Evolutionary conservation across 768 basidiomycete species (phyloP), one percentile per base, ranked within the genome.

Genomic region (Phylloporus scabripes): DNA sequence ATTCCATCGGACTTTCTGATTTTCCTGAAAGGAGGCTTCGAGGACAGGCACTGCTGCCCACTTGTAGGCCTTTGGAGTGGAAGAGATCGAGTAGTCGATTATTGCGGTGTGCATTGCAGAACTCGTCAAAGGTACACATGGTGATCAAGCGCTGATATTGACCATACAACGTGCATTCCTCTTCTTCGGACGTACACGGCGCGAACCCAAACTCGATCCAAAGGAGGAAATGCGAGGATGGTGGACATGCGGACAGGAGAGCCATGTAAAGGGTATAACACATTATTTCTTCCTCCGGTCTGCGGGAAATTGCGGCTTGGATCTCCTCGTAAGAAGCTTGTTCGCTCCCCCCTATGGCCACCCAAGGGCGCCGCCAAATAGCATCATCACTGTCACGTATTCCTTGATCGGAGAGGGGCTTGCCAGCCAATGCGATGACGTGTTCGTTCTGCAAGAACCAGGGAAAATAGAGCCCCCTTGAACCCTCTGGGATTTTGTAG

Each of bases 361-460:
- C 18, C 54, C 54, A 55, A 12, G 33, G 31, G 15, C 28, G 52
- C n/a, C 23, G 3, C 34, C 45, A 1, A 36, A 45, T 41, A 6
- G 17, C 17, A 36, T 40, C 37, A 1, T 15, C 29, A 3, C 31
- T 4, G 15, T 47, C 40, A 15, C n/a, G 28, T 2, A 6, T n/a
- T 21, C 23, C 17, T 11, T 37, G 14, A 2, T 21, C 18, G 12
- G 34, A 15, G n/a, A 33, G n/a, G 4, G 36, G 23, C 11, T 34
- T 11, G 7, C 37, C 32, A 21, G 68, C 59, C 26, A 10, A 14
- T 26, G 38, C 26, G n/a, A 72, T 31, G 10, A 72, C 45, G 37
- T 62, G 52, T 41, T 67, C 58, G 50, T 73, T 65, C 28, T 66
- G 24, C 33, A 69, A 53, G 45, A 73, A 70, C 72, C 72, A 71